phyloP scores from a whole-genome alignment of 2,329 filamentous ascomycete species.

The Zasmidium cellare region DNA sequence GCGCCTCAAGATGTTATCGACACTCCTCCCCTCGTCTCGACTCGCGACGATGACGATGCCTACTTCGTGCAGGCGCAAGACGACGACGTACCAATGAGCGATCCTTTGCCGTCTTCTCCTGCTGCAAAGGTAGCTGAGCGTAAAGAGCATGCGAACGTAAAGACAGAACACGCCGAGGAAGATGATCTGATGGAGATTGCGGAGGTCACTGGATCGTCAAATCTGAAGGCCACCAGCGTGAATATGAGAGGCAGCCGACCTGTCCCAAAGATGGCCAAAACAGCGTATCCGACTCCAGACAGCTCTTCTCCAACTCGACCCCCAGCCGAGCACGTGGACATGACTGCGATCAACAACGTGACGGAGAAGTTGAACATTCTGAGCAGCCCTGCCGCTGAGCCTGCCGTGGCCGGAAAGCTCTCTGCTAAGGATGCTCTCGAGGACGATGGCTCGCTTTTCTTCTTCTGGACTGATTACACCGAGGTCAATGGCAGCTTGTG shows the following conservation, averaged over 20 bases:
- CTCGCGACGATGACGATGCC: slow-evolving; percentile 51
- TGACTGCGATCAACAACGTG: slow-evolving; percentile 86
- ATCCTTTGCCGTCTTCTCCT: slow-evolving; percentile 80
- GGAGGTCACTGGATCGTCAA: slow-evolving; percentile 65
- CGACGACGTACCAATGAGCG: slow-evolving; percentile 80
- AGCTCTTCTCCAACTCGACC: slow-evolving; percentile 74
- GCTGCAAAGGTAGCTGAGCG: slow-evolving; percentile 40
- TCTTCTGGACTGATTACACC: slow-evolving; percentile 97
- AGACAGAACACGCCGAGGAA: slow-evolving; percentile 69
- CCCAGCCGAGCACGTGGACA: slow-evolving; percentile 59
- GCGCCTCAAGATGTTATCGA: slow-evolving; percentile 19
- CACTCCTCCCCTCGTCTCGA: slow-evolving; percentile 18
- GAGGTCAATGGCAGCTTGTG: slow-evolving; percentile 90
- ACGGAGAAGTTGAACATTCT: slow-evolving; percentile 83
- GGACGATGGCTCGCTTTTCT: slow-evolving; percentile 83
- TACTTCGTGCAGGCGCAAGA: slow-evolving; percentile 56
- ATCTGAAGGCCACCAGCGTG: slow-evolving; percentile 68
- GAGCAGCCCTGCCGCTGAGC: slow-evolving; percentile 70
- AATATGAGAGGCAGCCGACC: slow-evolving; percentile 83
- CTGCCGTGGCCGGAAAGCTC: slow-evolving; percentile 72
- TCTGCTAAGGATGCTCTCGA: slow-evolving; percentile 85
- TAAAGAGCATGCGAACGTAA: slow-evolving; percentile 63
- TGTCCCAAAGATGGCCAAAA: slow-evolving; percentile 69
- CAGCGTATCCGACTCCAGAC: slow-evolving; percentile 67
- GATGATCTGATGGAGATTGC: slow-evolving; percentile 84